Base-by-base conservation (phyloP, 176 grass and related monocot species). In the Triticum timopheevii region DNA sequence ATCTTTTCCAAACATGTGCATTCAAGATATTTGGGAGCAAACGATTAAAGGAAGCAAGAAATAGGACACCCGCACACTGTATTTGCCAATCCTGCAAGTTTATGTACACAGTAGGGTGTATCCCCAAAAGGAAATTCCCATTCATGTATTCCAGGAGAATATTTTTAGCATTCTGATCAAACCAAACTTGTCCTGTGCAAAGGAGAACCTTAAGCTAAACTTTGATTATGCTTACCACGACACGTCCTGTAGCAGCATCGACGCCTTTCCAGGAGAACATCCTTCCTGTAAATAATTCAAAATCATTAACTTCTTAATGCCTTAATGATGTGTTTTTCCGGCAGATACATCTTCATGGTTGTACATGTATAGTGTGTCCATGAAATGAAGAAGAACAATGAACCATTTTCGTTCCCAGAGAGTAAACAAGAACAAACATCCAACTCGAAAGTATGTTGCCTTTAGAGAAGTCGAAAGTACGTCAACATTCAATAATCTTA, bases 201-300 rank as follows among this genome's bases (percentile, higher is more conserved):
- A 73, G 16, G 25, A 69, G 4, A 2, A 5, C 34, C 34, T 76
- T 22, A n/a, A 50, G n/a, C 5, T 39, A 40, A 13, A 34, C 4
- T 77, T 86, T 22, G 17, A 36, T 71, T 28, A 20, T 33, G 19
- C 63, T 66, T 90, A 98, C 96, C 84, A 89, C 81, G 65, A 95
- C 67, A 80, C 62, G 62, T 35, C 88, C 93, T 64, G 83, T 95
- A 45, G 90, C 45, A 86, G 92, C 86, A 92, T 92, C 84, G 61
- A 92, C 69, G 84, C 84, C 73, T 88, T 75, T 92, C 93, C 91
- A 94, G 13, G 93, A 95, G 63, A 98, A 87, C 70, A 95, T 71
- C 58, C 78, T 85, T 65, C 91, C 96, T 98, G 83, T 30, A 22
- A 73, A 87, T 66, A 9, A 73, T 8, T 47, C 65, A 19, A 73